Conservation (phyloP, 345 rosid genomes). For the Sisymbrium altissimum region DNA sequence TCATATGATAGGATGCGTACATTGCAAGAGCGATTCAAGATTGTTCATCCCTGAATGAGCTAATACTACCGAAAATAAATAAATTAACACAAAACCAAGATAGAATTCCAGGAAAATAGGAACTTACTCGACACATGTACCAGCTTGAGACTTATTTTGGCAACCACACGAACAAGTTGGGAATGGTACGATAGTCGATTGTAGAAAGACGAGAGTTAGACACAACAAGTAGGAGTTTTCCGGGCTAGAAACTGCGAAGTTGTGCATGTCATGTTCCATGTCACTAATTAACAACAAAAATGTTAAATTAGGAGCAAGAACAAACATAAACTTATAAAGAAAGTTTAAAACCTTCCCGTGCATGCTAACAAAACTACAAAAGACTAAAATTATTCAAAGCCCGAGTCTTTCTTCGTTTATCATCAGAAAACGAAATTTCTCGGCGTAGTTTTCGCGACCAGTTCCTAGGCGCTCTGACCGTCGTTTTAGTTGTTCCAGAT, state of each 20-base stretch:
- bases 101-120: too few relatives aligned
- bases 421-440: slow-evolving; percentile 45
- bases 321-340: neutral
- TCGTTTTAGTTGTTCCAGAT: slow-evolving; percentile 72
- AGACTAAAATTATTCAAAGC: slow-evolving; percentile 87
- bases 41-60: slow-evolving; percentile 20
- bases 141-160: slow-evolving; percentile 39
- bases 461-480: slow-evolving; percentile 69
- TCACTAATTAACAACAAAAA: slow-evolving; percentile 53
- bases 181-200: too few relatives aligned
- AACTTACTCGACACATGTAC: slow-evolving; percentile 77
- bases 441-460: slow-evolving; percentile 47
- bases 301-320: neutral
- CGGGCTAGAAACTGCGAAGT: slow-evolving; percentile 81
- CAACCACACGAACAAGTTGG: too few relatives aligned
- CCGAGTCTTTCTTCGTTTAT: slow-evolving; percentile 71
- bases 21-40: slow-evolving; percentile 63
- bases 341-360: neutral
- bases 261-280: slow-evolving; percentile 89
- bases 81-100: neutral
- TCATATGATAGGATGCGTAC: slow-evolving; percentile 34
- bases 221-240: too few relatives aligned
- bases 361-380: neutral
- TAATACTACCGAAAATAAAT: slow-evolving; percentile 45
- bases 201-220: too few relatives aligned